Base-by-base conservation (phyloP, 2,329 filamentous ascomycete species). In the Cytospora leucostoma region DNA sequence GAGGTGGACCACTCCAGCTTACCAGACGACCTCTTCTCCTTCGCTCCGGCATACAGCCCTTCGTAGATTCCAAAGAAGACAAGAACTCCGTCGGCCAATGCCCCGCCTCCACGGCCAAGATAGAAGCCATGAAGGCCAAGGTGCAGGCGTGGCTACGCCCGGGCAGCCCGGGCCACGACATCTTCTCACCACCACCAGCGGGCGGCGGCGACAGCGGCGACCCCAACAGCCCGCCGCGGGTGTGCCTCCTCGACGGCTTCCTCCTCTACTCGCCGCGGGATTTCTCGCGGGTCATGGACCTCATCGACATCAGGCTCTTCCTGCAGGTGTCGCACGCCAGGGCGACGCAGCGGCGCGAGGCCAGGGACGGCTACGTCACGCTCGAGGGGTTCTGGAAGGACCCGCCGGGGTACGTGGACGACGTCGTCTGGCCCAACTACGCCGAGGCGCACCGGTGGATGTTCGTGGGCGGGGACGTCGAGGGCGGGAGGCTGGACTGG, bases 351-450 rank as follows among this genome's bases (percentile, higher is more conserved):
- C 81, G 91, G 32, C 79, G 91, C 35, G 86, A 90, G 71, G 86
- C 86, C 0, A 79, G 91, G 60, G 86, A 84, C 68, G 91, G 91
- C 12, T 95, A 95, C 74, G 90, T 92, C 35, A 94, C 91, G 3
- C 76, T 90, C 6, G 87, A 97, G 71, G 94, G 93, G 34, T 99
- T 97, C 78, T 99, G 95, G 95, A 84, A 88, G 62, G 95, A 99
- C 75, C 95, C 95, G 0, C 92, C 92, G 0, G 93, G 92, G 0
- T 99, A 98, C 74, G 93, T 98, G 44, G 93, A 98, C 74, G 85
- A 90, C 73, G 84, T 99, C 61, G 95, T 99, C 5, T 99, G 95
- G 95, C 94, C 94, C 4, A 94, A 96, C 70, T 98, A 97, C 75
- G 91, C 90, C 4, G 81, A 84, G 59, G 86, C 92, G 70, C 93